Evolutionary conservation across 129 eudicot species (phyloP).

Genomic region (Saussurea involucrata): DNA sequence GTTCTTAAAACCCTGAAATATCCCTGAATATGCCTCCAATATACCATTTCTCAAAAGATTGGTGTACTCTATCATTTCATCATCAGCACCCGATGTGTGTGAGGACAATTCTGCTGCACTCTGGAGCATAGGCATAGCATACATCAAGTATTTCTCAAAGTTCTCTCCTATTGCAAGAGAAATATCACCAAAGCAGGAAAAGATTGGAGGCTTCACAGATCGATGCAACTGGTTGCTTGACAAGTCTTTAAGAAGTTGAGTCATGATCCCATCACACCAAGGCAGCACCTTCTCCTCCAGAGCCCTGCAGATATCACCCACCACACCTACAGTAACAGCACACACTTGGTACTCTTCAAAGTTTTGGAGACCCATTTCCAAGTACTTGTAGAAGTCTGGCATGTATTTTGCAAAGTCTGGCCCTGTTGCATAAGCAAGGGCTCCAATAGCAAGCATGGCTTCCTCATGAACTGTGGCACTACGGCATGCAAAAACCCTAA

Average conservation of each 20-base stretch:
- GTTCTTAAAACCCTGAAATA: slow-evolving; percentile 88
- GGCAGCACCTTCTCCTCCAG: slow-evolving; percentile 89
- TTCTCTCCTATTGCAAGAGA: slow-evolving; percentile 97
- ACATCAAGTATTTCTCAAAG: slow-evolving; percentile 84
- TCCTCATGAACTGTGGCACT: slow-evolving; percentile 97
- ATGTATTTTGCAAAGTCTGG: slow-evolving; percentile 83
- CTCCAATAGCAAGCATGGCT: slow-evolving; percentile 94
- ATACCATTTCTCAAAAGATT: slow-evolving; percentile 89
- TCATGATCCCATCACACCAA: slow-evolving; percentile 94
- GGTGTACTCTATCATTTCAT: slow-evolving; percentile 88
- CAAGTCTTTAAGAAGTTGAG: slow-evolving; percentile 83
- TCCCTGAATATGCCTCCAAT: slow-evolving; percentile 96
- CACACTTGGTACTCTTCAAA: slow-evolving; percentile 97
- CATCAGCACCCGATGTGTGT: slow-evolving; percentile 85
- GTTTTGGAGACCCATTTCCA: slow-evolving; percentile 96
- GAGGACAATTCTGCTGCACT: slow-evolving; percentile 94
- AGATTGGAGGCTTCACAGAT: slow-evolving; percentile 92
- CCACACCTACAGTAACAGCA: slow-evolving; percentile 95
- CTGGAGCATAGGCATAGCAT: slow-evolving; percentile 98
- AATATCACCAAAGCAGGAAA: slow-evolving; percentile 94
- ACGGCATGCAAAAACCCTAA: slow-evolving; percentile 82
- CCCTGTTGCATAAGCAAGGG: slow-evolving; percentile 83
- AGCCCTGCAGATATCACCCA: slow-evolving; percentile 91
- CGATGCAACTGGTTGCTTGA: slow-evolving; percentile 88
- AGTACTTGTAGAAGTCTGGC: slow-evolving; percentile 81